Base-by-base conservation (phyloP, 2,329 filamentous ascomycete genomes). In the Fusarium nurragi region DNA sequence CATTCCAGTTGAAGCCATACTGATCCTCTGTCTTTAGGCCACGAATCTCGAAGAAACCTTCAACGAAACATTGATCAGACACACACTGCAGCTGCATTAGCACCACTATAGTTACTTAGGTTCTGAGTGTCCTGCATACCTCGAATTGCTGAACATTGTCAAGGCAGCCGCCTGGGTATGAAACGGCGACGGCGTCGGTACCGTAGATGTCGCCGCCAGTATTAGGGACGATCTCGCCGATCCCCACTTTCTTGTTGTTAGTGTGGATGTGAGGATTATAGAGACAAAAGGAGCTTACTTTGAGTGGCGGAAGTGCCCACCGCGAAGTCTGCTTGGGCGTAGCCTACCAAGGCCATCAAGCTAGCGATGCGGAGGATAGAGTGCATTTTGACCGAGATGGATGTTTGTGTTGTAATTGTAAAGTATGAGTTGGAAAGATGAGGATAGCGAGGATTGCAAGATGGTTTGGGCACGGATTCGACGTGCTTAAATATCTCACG, bases 91-190 rank as follows among this genome's bases (percentile, higher is more conserved):
- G 5, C 2, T 1, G 4, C 0, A 4, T 44, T 26, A 34, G 10
- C 1, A n/a, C 4, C 0, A 6, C 1, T 4, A 16, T 4, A n/a
- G 4, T 5, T 23, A 12, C 0, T 7, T 1, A 5, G 10, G 14
- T n/a, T 8, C 8, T 4, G 2, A 5, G 7, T 21, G 4, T 3
- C 1, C 14, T 2, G 18, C 28, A 1, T 26, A 46, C 22, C 22
- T 52, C 28, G 2, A 52, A 37, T 12, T 28, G 30, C 4, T 52
- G 39, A 1, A 46, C 39, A 3, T 36, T 46, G 11, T 36, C 39
- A 16, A 52, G 49, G 1, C 22, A 52, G 26, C 40, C 39, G 9
- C 49, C 39, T 4, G 49, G 39, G 28, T 52, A 45, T 2, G 39
- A 52, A 1, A 46, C 22, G 4, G 49, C 28, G 10, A 52, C 40